Base-by-base conservation (phyloP, 768 basidiomycete species). In the Nevesoporus exiguus region DNA sequence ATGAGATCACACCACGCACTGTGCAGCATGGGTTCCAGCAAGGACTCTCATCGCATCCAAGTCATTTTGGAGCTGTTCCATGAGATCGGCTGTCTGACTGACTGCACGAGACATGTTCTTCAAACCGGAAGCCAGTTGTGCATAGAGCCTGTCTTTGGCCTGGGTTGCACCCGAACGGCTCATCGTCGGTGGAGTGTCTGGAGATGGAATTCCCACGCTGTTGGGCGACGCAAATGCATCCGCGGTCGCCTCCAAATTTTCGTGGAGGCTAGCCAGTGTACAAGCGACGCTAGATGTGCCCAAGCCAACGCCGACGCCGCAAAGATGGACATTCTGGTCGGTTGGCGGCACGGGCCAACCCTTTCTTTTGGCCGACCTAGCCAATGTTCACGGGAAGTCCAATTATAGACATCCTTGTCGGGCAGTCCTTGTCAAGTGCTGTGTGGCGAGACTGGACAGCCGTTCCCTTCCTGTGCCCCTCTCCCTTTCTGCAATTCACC, bases 61-160 rank as follows among this genome's bases (percentile, higher is more conserved):
- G 72, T 90, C 88, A 42, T 80, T 77, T 57, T 89, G 83, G 60
- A 93, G 77, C 50, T 83, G 80, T 65, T 86, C 89, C 69, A 89
- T 86, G 22, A 92, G 76, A 60, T 85, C 84, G 34, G 89, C 86
- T 1, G 90, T 90, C 60, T 83, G 85, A 24, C 78, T 76, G 46
- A 93, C 77, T 0, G 85, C 83, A 19, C 81, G 72, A 47, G 85
- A 82, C 70, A 93, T 83, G 46, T 85, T 75, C 27, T 80, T 80
- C 3, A 94, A 69, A 44, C 82, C 85, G 45, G 80, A 76, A 5
- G 89, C 80, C 3, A 94, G 80, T 64, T 92, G 89, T 36, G 80
- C 77, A 63, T 93, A 93, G 22, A 93, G 83, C 51, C 89, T 73
- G 61, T 91, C 85, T 71, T 93, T 94, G 33, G 86, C 81, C 58